Evolutionary conservation across 495 filamentous ascomycete species (phyloP), one percentile per base, ranked within the genome.

Genomic region (Jackrogersella multiformis): DNA sequence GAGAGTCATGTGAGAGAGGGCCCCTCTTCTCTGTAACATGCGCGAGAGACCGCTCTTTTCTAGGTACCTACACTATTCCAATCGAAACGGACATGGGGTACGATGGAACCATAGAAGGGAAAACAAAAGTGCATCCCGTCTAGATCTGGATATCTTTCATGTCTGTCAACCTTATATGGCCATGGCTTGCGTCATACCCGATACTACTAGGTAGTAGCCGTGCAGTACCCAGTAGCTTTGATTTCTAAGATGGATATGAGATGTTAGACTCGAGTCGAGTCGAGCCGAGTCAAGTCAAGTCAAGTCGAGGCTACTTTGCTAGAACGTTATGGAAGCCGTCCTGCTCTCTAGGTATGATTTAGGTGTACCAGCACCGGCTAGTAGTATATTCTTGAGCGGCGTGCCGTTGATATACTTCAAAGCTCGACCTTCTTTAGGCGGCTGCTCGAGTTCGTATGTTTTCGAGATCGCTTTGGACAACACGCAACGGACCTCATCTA

Each of bases 11-110:
- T 61, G 42, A 52, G 45, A 65, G 51, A 9, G 48, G 57, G 64
- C 56, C 61, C 56, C 56, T 61, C 57, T 59, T 57, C 44, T 59
- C 68, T 63, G 68, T 60, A 70, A 70, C 63, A 41, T 35, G 20
- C 41, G 23, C 28, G 16, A 46, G 63, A 54, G 44, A 34, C 67
- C 67, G 61, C 56, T 61, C 35, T 53, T 70, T 62, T 60, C 35
- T 64, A 4, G 3, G 3, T 30, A 30, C 7, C 7, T 30, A 30
- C 7, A 4, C 26, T 26, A 23, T 61, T 60, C 61, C 41, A 35
- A 46, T 74, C 65, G 72, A 72, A 72, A 74, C 69, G 51, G 51
- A 57, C 67, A 72, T 67, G 69, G 62, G 61, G n/a, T 66, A 42
- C 10, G 48, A 63, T 69, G 55, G 58, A 68, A 65, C 69, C 38